Conservation (phyloP, 2,329 filamentous ascomycete genomes). For the Pyrenophora tritici-repentis region DNA sequence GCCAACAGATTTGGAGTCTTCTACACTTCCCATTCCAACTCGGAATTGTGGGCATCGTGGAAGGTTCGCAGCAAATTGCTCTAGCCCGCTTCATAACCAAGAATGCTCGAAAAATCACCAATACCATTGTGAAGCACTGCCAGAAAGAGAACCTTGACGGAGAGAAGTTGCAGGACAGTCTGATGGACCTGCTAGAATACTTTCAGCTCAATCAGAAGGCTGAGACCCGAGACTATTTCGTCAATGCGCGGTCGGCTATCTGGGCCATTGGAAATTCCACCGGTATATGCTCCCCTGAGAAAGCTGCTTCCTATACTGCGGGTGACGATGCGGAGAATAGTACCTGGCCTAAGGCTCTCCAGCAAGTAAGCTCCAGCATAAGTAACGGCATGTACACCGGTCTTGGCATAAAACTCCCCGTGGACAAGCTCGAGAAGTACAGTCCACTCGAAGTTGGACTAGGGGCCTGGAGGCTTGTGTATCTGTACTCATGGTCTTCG, state of each 20-base stretch:
- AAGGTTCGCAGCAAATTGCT: slow-evolving; percentile 64
- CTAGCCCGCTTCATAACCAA: slow-evolving; percentile 54
- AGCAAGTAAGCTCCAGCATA: slow-evolving; percentile 26
- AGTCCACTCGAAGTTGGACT: slow-evolving; percentile 34
- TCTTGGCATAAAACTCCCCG: slow-evolving; percentile 42
- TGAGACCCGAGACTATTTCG: slow-evolving; percentile 30
- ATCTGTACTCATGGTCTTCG: slow-evolving; percentile 47
- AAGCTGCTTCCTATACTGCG: slow-evolving; percentile 19
- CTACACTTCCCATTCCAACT: slow-evolving; percentile 69
- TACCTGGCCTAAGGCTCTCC: slow-evolving; percentile 28
- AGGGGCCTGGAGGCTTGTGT: slow-evolving; percentile 39
- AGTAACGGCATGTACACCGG: slow-evolving; percentile 41
- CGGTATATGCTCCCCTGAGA: slow-evolving; percentile 35
- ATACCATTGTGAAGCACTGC: slow-evolving; percentile 49
- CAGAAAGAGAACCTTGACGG: slow-evolving; percentile 36
- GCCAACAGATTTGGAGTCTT: slow-evolving; percentile 63
- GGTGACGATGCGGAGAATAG: slow-evolving; percentile 4
- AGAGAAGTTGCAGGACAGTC: slow-evolving; percentile 33
- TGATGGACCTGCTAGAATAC: slow-evolving; percentile 31
- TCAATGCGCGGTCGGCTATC: slow-evolving; percentile 17
- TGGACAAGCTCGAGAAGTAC: slow-evolving; percentile 32
- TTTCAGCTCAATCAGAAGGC: slow-evolving; percentile 40
- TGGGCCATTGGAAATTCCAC: slow-evolving; percentile 38
- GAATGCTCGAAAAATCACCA: slow-evolving; percentile 49
- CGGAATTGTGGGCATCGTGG: slow-evolving; percentile 66